Base-by-base conservation (phyloP, 495 filamentous ascomycete genomes). In the Xylaria cubensis region DNA sequence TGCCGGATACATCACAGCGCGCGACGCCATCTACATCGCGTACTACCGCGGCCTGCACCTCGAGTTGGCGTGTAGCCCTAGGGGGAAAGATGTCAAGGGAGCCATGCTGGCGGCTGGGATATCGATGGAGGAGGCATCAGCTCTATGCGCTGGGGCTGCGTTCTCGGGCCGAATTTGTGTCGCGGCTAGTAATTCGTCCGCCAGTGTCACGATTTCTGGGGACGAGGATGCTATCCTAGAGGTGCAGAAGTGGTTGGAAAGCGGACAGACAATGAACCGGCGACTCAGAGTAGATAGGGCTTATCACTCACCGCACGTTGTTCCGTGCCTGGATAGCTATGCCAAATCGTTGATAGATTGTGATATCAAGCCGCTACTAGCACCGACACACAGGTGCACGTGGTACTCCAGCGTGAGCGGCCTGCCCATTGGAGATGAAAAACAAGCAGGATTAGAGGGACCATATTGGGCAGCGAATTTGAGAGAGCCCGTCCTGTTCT, bases 221-320 rank as follows among this genome's bases (percentile, higher is more conserved):
- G 62, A 64, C n/a, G 62, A 64, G 42, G 62, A 64, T 44, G 62
- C 62, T 21, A 64, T 64, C n/a, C 1, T 21, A 1, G 62, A 64
- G 39, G 8, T 64, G 32, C 17, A 21, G 42, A 64, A 21, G 42
- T 13, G 19, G n/a, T n/a, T 64, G 1, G 36, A 64, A 13, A 21
- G 24, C 26, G 34, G 42, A 3, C 17, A 48, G 17, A 46, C 8
- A 9, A 44, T 64, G 8, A 42, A 42, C 36, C 36, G 62, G 5
- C 36, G 12, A n/a, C 62, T 64, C 9, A 17, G 36, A 15, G 62
- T 64, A 3, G 62, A 64, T 29, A 64, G 3, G 12, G 62, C 62
- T 3, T 64, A 64, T 46, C 62, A 58, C 12, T 68, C 50, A 36
- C 36, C 36, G 36, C 36, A 39, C 36, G 36, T 39, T 39, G 7